Percentiles rank a stretch among this genome's conserved stretches.
phyloP scores from a whole-genome alignment of 441 rosid species.

The Isatis lusitanica region DNA sequence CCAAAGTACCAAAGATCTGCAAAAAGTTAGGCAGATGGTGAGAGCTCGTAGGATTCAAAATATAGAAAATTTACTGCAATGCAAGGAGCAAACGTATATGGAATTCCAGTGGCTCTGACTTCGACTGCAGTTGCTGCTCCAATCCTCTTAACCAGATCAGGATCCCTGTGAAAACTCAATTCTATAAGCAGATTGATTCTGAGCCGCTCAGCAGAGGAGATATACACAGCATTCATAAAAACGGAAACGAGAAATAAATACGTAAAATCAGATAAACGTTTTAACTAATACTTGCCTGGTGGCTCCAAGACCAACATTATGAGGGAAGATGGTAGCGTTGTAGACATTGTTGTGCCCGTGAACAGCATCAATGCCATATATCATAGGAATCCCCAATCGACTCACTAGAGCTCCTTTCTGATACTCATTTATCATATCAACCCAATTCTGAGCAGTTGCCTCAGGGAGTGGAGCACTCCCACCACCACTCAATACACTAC shows the following conservation, averaged over 20 bases:
- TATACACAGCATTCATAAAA: not conserved
- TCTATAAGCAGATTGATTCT: not conserved
- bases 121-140: slow-evolving; percentile 75
- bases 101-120: slow-evolving; percentile 75
- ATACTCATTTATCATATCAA: slow-evolving; percentile 54
- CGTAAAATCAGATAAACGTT: not conserved
- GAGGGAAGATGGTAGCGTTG: slow-evolving; percentile 63
- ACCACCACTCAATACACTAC: slow-evolving; percentile 69
- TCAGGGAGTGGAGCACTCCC: slow-evolving; percentile 63
- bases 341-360: slow-evolving; percentile 63
- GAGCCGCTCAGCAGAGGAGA: not conserved
- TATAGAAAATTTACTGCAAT: slow-evolving; percentile 48
- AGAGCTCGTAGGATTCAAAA: not conserved
- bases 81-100: slow-evolving; percentile 75
- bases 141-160: slow-evolving; percentile 60
- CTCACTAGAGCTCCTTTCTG: slow-evolving; percentile 56
- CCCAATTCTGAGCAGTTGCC: slow-evolving; percentile 64
- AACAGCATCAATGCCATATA: slow-evolving; percentile 63
- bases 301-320: slow-evolving; percentile 69
- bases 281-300: slow-evolving; percentile 44
- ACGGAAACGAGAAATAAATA: slow-evolving; percentile 10
- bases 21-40: not conserved
- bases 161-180: slow-evolving; percentile 48
- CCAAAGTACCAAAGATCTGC: not conserved
- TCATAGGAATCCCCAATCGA: slow-evolving; percentile 68